Percentiles rank a stretch among this genome's conserved stretches.
phyloP scores from a whole-genome alignment of 768 basidiomycete species.

The Hemileccinum rubropunctum region DNA sequence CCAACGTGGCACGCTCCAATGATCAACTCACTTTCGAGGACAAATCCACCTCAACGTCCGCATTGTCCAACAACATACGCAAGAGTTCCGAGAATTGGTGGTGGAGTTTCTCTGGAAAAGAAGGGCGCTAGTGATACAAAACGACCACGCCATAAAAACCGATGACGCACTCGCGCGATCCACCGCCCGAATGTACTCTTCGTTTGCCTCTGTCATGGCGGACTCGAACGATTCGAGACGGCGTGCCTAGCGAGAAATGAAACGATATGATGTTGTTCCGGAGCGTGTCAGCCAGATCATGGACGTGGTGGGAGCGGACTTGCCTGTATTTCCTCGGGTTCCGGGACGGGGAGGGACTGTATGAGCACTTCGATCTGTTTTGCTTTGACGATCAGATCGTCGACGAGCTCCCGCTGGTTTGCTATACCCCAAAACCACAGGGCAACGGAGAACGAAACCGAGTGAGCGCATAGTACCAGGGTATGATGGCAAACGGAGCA shows the following conservation, averaged over 20 bases:
- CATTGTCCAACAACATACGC: slow-evolving; percentile 53
- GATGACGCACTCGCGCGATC: slow-evolving; percentile 66
- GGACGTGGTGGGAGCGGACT: neutral
- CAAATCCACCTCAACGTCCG: slow-evolving; percentile 37
- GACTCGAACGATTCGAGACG: slow-evolving; percentile 66
- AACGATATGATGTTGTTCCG: too few relatives aligned
- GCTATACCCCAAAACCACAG: slow-evolving; percentile 41
- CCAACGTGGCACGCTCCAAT: neutral
- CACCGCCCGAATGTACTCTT: slow-evolving; percentile 71
- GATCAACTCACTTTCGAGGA: slow-evolving; percentile 1
- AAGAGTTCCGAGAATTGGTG: slow-evolving; percentile 58
- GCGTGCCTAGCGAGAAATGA: slow-evolving; percentile 43
- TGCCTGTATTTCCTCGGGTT: slow-evolving; percentile 73
- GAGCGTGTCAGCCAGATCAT: too few relatives aligned
- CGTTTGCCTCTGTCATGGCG: slow-evolving; percentile 70
- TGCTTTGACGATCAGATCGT: slow-evolving; percentile 80
- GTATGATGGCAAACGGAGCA: too few relatives aligned
- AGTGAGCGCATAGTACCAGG: too few relatives aligned
- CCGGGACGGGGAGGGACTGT: slow-evolving; percentile 72
- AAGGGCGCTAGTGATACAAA: neutral
- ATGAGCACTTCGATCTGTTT: slow-evolving; percentile 89
- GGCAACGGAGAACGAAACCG: neutral
- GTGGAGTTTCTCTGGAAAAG: slow-evolving; percentile 56
- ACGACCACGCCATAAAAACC: neutral
- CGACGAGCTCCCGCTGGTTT: slow-evolving; percentile 81